Percentiles rank a stretch among this genome's conserved stretches.
These are phyloP conservation scores for Delitschia confertaspora DNA, from an alignment of 495 filamentous ascomycete genomes.

Conservation along the genomic window DNA sequence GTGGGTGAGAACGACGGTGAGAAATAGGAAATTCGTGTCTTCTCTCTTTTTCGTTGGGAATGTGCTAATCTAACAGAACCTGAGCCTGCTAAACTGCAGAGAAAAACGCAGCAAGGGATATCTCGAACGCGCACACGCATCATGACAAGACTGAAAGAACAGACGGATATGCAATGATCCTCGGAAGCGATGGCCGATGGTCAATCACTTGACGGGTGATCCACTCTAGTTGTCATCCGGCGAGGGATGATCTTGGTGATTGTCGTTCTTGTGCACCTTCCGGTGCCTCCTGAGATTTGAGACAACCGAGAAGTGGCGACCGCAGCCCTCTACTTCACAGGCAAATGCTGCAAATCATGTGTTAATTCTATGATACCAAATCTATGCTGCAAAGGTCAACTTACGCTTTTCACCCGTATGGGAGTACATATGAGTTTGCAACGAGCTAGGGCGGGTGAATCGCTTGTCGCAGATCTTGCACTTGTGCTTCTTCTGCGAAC, in stretches of 20 bases:
- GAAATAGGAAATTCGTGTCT: constrained; percentile 12
- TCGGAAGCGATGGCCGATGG: background rate
- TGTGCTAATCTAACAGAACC: constrained; percentile 18
- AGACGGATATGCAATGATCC: background rate
- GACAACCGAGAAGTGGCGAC: constrained; percentile 94
- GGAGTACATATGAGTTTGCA: constrained; percentile 98
- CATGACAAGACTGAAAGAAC: constrained; percentile 9
- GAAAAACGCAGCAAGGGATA: constrained; percentile 27
- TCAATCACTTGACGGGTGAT: constrained; percentile 1
- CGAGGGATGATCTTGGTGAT: constrained; percentile 37
- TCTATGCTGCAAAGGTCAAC: constrained; percentile 35
- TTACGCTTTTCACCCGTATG: constrained; percentile 98
- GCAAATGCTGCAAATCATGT: constrained; percentile 59
- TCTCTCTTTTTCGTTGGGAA: constrained; percentile 13
- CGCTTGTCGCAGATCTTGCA: constrained; percentile 99
- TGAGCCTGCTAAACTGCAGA: constrained; percentile 8
- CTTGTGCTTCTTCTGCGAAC: constrained; percentile 98
- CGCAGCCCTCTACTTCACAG: constrained; percentile 92
- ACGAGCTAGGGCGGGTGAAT: constrained; percentile 89
- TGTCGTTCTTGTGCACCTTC: constrained; percentile 91
- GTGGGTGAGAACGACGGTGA: constrained; percentile 11
- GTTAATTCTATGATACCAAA: constrained; percentile 33
- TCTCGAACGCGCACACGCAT: constrained; percentile 23
- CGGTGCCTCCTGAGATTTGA: constrained; percentile 91
- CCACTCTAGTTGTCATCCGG: constrained; percentile 29